Percentiles rank a stretch among this genome's conserved stretches.
Evolutionary conservation across 2,329 filamentous ascomycete genomes (phyloP).

Genomic region (Fusarium hostae): DNA sequence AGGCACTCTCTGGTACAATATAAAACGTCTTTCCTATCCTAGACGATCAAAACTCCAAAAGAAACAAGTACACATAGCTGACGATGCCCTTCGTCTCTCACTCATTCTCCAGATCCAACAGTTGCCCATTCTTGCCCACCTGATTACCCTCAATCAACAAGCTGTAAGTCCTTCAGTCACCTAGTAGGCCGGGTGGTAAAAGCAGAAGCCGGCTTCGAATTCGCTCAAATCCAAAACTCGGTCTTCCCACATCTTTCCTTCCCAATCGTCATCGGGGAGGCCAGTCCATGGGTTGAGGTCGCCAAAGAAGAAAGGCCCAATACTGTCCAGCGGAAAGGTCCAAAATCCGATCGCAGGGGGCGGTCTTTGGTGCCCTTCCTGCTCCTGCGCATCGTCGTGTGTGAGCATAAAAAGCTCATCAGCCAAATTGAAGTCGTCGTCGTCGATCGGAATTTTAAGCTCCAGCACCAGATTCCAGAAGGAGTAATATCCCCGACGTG

Average conservation of each 20-base stretch:
- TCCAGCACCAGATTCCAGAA: not conserved
- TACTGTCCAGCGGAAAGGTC: not conserved
- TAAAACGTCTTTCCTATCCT: not conserved
- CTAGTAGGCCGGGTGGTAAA: not conserved
- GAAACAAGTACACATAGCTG: too few relatives aligned
- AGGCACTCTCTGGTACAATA: not conserved
- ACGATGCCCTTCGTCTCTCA: too few relatives aligned
- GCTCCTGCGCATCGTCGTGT: not conserved
- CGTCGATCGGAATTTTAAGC: fast-evolving
- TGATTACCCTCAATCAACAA: not conserved
- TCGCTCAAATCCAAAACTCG: not conserved
- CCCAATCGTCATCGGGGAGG: fast-evolving
- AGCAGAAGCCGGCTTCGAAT: not conserved
- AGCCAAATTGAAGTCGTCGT: not conserved
- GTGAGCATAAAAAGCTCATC: not conserved
- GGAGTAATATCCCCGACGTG: not conserved
- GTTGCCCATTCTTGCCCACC: not conserved
- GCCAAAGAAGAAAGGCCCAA: not conserved
- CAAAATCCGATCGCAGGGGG: not conserved
- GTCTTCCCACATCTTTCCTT: not conserved
- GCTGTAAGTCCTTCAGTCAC: too few relatives aligned
- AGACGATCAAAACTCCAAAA: not conserved
- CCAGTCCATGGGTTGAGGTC: not conserved
- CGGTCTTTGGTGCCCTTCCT: not conserved
- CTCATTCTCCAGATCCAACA: too few relatives aligned